Evolutionary conservation across 805 yeast species (phyloP), one percentile per base, ranked within the genome.

Genomic region (Metschnikowia baotianmanensis): DNA sequence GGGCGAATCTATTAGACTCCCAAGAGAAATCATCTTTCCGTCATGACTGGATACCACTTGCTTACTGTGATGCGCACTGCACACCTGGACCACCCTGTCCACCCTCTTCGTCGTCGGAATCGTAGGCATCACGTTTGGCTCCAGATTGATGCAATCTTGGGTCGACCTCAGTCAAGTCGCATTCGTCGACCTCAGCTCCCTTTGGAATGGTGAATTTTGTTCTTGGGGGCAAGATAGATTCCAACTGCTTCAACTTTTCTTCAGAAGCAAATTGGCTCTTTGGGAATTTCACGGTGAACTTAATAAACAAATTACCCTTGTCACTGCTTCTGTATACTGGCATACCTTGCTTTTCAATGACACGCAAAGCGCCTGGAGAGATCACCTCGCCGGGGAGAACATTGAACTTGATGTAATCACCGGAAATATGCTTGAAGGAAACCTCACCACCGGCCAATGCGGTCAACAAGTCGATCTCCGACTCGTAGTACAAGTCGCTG

Each of bases 361-460:
- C 88, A 69, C 88, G 90, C 56, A 82, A 71, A 30, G 72, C 62
- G 50, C 86, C 95, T 37, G 98, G 97, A 23, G 89, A 57, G 49
- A 93, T 84, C 46, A 91, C 89, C 69, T 91, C 96, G 63, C 98
- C 98, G 40, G 97, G 93, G 37, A 84, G 69, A 48, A 90, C 80
- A 27, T 77, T 72, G 44, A 89, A 78, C 74, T 89, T 87, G 58
- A 91, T 71, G 77, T 81, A 88, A 56, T 89, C 96, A 51, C 96
- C 96, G 53, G 88, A 86, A 43, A 93, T 81, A 61, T 91, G 97
- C 72, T 89, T 77, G 62, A 93, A 72, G 26, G 85, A 82, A 62
- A 93, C 76, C 46, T 83, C 82, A 57, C 99, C 99, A 62, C 99
- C 99, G 34, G 96, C 95, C 55, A 93, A 77, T 22, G 99, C 96